phyloP scores from a whole-genome alignment of 306 rosid genomes.

The Adenanthera pavonina region DNA sequence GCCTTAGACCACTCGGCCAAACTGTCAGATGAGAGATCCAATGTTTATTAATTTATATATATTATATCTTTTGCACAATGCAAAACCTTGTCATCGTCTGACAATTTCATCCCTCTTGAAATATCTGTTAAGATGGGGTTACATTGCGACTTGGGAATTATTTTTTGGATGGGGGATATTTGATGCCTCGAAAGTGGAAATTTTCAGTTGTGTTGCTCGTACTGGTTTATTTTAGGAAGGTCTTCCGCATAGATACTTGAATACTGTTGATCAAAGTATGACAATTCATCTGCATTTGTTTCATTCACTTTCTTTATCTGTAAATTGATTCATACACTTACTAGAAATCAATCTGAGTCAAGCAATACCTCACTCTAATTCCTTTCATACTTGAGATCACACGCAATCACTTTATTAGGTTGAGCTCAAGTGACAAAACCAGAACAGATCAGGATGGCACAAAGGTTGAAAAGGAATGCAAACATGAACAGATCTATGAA shows the following conservation, averaged over 20 bases:
- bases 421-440: slow-evolving; percentile 23
- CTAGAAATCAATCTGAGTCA: not conserved
- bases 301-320: not conserved
- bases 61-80: too few species aligned
- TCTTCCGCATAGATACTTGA: not conserved
- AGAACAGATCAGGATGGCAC: slow-evolving; percentile 1
- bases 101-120: not conserved
- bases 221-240: slow-evolving; percentile 7
- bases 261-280: not conserved
- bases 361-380: slow-evolving; percentile 17
- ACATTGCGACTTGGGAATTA: not conserved
- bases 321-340: slow-evolving; percentile 5
- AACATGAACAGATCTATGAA: slow-evolving; percentile 42
- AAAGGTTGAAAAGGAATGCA: slow-evolving; percentile 33
- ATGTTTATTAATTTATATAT: too few species aligned
- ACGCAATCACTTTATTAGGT: slow-evolving; percentile 13
- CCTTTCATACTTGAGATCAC: slow-evolving; percentile 12
- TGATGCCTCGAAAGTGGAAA: not conserved
- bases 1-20: slow-evolving; percentile 34
- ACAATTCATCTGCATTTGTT: not conserved
- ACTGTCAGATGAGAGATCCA: not conserved
- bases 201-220: not conserved
- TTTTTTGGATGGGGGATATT: not conserved
- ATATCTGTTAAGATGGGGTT: not conserved
- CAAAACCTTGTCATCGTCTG: not conserved